Percentiles rank a stretch among this genome's conserved stretches.
These are phyloP conservation scores for Plantago major DNA, from an alignment of 257 asterid genomes.

Conservation along the genomic window DNA sequence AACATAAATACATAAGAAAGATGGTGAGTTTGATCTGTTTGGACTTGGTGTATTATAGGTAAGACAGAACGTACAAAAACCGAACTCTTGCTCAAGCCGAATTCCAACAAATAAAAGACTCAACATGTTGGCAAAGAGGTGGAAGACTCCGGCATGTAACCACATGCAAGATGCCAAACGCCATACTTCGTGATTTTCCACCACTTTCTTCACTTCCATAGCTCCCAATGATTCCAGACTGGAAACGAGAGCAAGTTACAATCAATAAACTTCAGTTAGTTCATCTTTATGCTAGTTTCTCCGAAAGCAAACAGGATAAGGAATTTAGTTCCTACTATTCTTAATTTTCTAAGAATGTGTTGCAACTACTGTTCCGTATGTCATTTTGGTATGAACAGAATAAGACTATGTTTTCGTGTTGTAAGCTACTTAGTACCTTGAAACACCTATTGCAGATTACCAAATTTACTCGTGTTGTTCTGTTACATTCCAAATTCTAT, in stretches of 20 bases:
- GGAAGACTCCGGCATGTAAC: slow-evolving; percentile 64
- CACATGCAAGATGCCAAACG: slow-evolving; percentile 62
- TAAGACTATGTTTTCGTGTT: too few relatives aligned
- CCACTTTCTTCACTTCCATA: slow-evolving; percentile 42
- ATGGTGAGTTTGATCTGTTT: neutral
- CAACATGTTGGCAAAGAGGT: slow-evolving; percentile 55
- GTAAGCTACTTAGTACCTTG: too few relatives aligned
- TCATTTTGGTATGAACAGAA: too few relatives aligned
- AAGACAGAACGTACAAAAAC: slow-evolving; percentile 37
- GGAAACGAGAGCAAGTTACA: neutral
- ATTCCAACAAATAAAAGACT: slow-evolving; percentile 59
- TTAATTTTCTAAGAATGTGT: too few relatives aligned
- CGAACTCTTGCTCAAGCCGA: slow-evolving; percentile 64
- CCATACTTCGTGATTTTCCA: slow-evolving; percentile 41
- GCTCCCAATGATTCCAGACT: slow-evolving; percentile 57
- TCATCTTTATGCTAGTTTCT: too few relatives aligned
- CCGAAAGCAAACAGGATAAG: too few relatives aligned
- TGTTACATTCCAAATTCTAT: too few relatives aligned
- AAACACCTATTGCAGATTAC: too few relatives aligned
- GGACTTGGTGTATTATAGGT: neutral
- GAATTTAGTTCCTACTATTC: too few relatives aligned
- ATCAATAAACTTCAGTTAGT: neutral
- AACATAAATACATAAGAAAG: neutral
- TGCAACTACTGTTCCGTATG: too few relatives aligned
- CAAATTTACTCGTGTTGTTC: too few relatives aligned